Conservation (phyloP, 2,329 filamentous ascomycete species). For the Plenodomus biglobosus region DNA sequence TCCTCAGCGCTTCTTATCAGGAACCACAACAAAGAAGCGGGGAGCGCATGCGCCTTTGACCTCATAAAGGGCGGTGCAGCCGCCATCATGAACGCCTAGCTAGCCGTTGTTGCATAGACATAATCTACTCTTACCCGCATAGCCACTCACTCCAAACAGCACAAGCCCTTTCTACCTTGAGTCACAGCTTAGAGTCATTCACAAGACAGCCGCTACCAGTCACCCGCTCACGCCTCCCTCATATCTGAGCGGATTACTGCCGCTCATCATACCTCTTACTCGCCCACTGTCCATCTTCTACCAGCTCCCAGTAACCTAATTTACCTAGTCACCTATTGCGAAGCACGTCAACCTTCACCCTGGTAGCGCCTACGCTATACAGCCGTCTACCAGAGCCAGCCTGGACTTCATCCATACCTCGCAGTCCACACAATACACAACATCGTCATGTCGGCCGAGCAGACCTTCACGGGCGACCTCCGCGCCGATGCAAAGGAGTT, state of each 20-base stretch:
- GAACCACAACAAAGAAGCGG: constrained; percentile 24
- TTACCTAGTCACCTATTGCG: constrained; percentile 14
- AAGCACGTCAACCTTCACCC: not conserved
- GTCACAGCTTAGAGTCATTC: constrained; percentile 41
- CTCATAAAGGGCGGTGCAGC: constrained; percentile 30
- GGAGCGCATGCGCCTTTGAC: constrained; percentile 30
- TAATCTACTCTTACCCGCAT: constrained; percentile 23
- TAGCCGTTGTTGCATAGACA: constrained; percentile 23
- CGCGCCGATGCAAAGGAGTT: constrained; percentile 57
- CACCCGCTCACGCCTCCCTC: constrained; percentile 34
- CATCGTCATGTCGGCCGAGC: constrained; percentile 49
- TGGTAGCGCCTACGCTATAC: not conserved
- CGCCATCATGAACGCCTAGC: constrained; percentile 16
- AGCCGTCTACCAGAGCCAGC: not conserved
- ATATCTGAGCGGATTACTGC: constrained; percentile 30
- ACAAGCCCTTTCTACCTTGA: constrained; percentile 28
- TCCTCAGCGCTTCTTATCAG: constrained; percentile 33
- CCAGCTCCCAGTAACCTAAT: constrained; percentile 15
- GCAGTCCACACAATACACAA: constrained; percentile 3
- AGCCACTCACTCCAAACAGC: constrained; percentile 30
- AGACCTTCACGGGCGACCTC: constrained; percentile 55
- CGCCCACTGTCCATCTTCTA: constrained; percentile 7
- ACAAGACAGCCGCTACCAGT: constrained; percentile 32
- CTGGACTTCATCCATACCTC: not conserved
- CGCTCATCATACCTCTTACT: constrained; percentile 16